phyloP scores from a whole-genome alignment of 140 eudicot genomes.

The Ambrosia hybrid region DNA sequence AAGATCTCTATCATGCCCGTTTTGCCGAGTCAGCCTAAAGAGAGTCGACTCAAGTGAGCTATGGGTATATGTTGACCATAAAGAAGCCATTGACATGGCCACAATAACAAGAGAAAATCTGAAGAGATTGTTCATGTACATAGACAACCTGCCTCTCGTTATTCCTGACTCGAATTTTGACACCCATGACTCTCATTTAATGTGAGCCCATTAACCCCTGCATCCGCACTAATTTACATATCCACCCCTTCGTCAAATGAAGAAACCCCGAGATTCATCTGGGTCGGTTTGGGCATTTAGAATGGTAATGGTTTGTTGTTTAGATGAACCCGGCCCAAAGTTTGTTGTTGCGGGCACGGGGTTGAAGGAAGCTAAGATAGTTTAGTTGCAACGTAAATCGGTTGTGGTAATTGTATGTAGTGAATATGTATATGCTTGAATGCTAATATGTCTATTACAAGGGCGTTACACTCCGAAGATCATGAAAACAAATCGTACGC shows the following conservation, averaged over 20 bases:
- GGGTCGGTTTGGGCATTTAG: slow-evolving; percentile 33
- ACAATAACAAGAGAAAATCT: slow-evolving; percentile 70
- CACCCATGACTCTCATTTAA: slow-evolving; percentile 64
- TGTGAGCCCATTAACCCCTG: slow-evolving; percentile 44
- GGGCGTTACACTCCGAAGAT: not conserved
- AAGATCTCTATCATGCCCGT: slow-evolving; percentile 37
- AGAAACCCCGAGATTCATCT: slow-evolving; percentile 23
- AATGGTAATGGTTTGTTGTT: slow-evolving; percentile 17
- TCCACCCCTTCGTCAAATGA: slow-evolving; percentile 30
- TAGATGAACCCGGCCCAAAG: slow-evolving; percentile 43
- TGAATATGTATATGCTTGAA: slow-evolving; percentile 46
- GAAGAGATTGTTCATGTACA: slow-evolving; percentile 65
- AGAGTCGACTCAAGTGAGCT: slow-evolving; percentile 80
- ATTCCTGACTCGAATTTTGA: slow-evolving; percentile 69
- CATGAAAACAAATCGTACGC: not conserved
- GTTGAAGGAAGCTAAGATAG: slow-evolving; percentile 32
- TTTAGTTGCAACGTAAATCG: slow-evolving; percentile 38
- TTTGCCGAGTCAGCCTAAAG: slow-evolving; percentile 92
- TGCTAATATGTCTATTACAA: slow-evolving; percentile 19
- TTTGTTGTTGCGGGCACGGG: slow-evolving; percentile 35
- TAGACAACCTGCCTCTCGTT: slow-evolving; percentile 74
- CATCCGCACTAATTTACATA: slow-evolving; percentile 33
- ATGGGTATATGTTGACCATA: slow-evolving; percentile 69
- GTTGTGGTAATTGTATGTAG: slow-evolving; percentile 46
- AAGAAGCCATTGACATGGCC: slow-evolving; percentile 60